A percentile compares a stretch with the other conserved stretches of the same genome.
These are phyloP conservation scores for Macrotyloma uniflorum DNA, from an alignment of 306 rosid species.

Conservation along the genomic window DNA sequence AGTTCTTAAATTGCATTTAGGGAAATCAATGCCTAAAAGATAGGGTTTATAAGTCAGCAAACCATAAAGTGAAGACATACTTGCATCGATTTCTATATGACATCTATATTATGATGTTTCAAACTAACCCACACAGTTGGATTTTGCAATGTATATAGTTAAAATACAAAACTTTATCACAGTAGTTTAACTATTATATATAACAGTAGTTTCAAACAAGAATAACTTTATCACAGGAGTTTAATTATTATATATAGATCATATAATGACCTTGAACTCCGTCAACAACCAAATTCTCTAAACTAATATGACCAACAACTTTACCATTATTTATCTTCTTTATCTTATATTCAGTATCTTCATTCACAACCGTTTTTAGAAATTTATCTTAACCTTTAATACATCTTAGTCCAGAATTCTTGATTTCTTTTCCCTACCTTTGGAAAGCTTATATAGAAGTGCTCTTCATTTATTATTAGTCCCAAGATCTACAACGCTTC, in stretches of 20 bases:
- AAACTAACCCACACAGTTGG: neutral
- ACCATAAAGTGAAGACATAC: neutral
- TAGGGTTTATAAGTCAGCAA: neutral
- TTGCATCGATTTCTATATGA: conserved; percentile 16
- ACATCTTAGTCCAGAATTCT: neutral
- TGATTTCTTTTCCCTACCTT: neutral
- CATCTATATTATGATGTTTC: neutral
- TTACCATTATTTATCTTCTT: neutral
- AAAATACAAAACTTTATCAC: neutral
- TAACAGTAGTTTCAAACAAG: too few relatives aligned
- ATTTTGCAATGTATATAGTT: neutral
- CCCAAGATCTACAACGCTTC: neutral
- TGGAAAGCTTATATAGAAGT: neutral
- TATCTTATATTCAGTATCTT: too few relatives aligned
- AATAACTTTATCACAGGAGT: neutral
- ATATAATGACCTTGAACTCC: neutral
- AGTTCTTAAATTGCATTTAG: neutral
- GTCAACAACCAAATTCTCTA: neutral
- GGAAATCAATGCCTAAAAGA: neutral
- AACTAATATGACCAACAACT: neutral
- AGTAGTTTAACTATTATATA: neutral
- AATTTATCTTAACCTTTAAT: neutral
- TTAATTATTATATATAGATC: neutral
- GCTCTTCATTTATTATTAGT: neutral
- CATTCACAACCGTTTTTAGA: neutral